Conservation (phyloP, 1,284 basidiomycete species). For the Naganishia albida region DNA sequence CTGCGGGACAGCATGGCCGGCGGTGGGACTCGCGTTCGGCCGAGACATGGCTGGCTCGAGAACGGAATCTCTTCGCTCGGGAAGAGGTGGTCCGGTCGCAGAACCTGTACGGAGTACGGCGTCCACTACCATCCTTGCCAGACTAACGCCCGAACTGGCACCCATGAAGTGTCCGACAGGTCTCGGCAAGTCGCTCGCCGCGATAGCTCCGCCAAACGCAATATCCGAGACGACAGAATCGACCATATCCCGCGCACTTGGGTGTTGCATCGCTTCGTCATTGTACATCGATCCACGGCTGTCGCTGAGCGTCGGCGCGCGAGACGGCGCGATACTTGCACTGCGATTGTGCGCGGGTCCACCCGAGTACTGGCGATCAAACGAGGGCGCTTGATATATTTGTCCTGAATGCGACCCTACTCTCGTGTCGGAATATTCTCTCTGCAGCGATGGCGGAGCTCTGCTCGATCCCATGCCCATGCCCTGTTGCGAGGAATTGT, state of each 20-base stretch:
- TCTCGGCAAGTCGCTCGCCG: constrained; percentile 14
- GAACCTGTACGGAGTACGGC: constrained; percentile 50
- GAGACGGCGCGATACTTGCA: not conserved
- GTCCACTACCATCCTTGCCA: constrained; percentile 53
- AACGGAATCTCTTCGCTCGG: constrained; percentile 14
- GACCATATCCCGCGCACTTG: constrained; percentile 19
- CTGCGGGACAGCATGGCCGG: not conserved
- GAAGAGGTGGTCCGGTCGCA: constrained; percentile 37
- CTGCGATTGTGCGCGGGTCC: not conserved
- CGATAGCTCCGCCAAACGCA: constrained; percentile 24
- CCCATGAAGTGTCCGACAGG: constrained; percentile 33
- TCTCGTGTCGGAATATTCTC: constrained; percentile 17
- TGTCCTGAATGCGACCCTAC: not conserved
- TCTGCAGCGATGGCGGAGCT: not conserved
- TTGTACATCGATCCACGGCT: constrained; percentile 8
- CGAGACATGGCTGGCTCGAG: constrained; percentile 27
- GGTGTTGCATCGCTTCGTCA: not conserved
- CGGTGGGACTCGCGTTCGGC: constrained; percentile 1
- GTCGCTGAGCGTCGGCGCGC: not conserved
- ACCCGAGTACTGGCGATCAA: not conserved
- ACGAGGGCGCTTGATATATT: not conserved
- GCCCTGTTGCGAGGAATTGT: not conserved
- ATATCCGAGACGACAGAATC: constrained; percentile 28
- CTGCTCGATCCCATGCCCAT: not conserved
- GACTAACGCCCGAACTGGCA: constrained; percentile 35